phyloP scores from a whole-genome alignment of 2,329 filamentous ascomycete genomes.

The Fusarium sp. region DNA sequence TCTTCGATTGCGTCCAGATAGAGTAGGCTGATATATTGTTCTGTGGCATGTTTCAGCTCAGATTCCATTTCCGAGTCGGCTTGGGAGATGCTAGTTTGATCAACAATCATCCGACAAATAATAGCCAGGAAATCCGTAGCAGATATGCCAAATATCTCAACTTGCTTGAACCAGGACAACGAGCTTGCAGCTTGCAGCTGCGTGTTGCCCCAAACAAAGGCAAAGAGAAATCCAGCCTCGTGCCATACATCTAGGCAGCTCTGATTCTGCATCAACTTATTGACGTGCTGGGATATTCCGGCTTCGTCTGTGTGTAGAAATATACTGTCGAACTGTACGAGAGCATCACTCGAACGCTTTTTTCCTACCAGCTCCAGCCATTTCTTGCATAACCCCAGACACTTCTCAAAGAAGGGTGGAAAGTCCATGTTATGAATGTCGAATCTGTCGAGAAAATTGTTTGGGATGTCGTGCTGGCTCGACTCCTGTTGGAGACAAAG shows the following conservation, averaged over 20 bases:
- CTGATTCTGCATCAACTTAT: not conserved
- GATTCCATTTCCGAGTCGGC: fast-evolving
- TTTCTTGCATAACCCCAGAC: not conserved
- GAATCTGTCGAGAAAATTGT: not conserved
- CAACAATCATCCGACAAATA: not conserved
- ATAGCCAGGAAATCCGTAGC: not conserved
- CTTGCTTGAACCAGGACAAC: not conserved
- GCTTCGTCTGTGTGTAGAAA: too few relatives aligned
- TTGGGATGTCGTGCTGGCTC: not conserved
- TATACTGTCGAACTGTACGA: not conserved
- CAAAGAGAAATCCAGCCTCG: not conserved
- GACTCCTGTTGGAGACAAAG: not conserved
- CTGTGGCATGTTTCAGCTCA: not conserved
- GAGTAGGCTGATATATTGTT: not conserved
- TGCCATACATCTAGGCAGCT: not conserved
- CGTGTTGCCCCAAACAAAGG: not conserved
- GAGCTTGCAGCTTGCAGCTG: not conserved
- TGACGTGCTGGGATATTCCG: not conserved
- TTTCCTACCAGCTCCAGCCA: not conserved
- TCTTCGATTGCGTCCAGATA: not conserved
- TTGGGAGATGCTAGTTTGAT: too few relatives aligned
- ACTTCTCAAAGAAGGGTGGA: not conserved
- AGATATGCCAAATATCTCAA: not conserved
- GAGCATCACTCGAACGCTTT: not conserved
- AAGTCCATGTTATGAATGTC: not conserved